Percentiles rank a stretch among this genome's conserved stretches.
Conservation (phyloP, 805 yeast species). For the Ogataea populi-albae region DNA sequence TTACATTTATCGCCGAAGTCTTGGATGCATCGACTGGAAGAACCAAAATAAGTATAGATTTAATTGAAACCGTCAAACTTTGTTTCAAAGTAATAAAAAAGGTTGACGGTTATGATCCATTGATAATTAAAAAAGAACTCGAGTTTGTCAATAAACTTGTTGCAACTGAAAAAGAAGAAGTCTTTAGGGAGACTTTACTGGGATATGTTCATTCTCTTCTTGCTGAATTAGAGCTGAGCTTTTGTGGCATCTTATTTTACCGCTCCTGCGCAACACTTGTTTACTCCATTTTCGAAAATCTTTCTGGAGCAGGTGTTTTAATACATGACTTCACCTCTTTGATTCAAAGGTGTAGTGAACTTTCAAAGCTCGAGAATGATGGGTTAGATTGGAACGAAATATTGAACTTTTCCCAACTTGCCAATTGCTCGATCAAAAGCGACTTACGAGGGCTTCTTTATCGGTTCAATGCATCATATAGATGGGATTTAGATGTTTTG, state of each 20-base stretch:
- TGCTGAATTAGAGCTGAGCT: too few relatives aligned
- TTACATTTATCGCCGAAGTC: slow-evolving; percentile 8
- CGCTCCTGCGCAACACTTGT: slow-evolving; percentile 11
- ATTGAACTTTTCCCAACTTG: not conserved
- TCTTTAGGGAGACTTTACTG: too few relatives aligned
- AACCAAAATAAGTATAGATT: slow-evolving; percentile 1
- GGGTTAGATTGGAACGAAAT: slow-evolving; percentile 4
- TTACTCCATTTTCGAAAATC: slow-evolving; percentile 7
- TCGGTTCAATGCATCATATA: too few relatives aligned
- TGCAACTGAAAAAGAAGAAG: too few relatives aligned
- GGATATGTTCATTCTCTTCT: too few relatives aligned
- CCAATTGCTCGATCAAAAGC: too few relatives aligned
- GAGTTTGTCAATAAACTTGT: slow-evolving; percentile 3
- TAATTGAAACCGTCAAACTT: slow-evolving; percentile 6
- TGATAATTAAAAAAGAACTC: slow-evolving; percentile 4
- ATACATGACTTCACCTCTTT: too few relatives aligned
- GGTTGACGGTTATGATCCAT: slow-evolving; percentile 1
- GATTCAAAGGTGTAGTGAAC: too few relatives aligned
- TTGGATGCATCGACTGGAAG: slow-evolving; percentile 4
- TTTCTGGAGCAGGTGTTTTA: too few relatives aligned
- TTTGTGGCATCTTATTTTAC: too few relatives aligned
- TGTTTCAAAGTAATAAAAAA: slow-evolving; percentile 13
- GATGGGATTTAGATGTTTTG: too few relatives aligned
- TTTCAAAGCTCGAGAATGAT: slow-evolving; percentile 2
- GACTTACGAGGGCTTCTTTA: too few relatives aligned